Conservation (phyloP, 2,329 filamentous ascomycete species). For the Dothistroma septosporum region DNA sequence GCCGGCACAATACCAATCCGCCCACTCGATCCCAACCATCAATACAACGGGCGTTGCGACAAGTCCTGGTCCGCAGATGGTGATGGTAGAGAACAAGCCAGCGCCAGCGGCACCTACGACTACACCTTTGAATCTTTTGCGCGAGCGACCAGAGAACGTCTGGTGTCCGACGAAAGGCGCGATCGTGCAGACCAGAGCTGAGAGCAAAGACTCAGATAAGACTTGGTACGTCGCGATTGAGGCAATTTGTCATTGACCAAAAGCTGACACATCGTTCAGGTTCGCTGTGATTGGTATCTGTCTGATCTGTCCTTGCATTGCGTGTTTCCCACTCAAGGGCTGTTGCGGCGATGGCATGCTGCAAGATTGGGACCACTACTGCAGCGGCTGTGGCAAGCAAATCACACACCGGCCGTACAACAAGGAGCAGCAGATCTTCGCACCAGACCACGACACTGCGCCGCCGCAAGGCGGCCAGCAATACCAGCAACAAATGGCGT, state of each 20-base stretch:
- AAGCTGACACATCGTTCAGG: not conserved
- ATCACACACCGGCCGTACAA: slow-evolving; percentile 14
- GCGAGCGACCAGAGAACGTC: slow-evolving; percentile 8
- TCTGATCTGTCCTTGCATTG: slow-evolving; percentile 11
- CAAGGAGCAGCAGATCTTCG: slow-evolving; percentile 9
- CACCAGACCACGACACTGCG: slow-evolving; percentile 6
- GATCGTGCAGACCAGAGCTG: slow-evolving; percentile 7
- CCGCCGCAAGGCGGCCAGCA: not conserved
- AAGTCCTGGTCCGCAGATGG: slow-evolving; percentile 8
- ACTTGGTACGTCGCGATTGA: slow-evolving; percentile 5
- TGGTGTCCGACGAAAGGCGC: slow-evolving; percentile 7
- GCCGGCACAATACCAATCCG: slow-evolving; percentile 4
- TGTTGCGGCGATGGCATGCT: slow-evolving; percentile 14
- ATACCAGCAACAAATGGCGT: not conserved
- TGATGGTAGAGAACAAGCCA: slow-evolving; percentile 10
- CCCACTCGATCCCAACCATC: slow-evolving; percentile 5
- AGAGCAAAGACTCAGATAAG: slow-evolving; percentile 15
- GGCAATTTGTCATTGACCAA: not conserved
- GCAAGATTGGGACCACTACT: slow-evolving; percentile 16
- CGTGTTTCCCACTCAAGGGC: slow-evolving; percentile 12
- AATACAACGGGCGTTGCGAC: not conserved
- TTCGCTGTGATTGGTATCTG: slow-evolving; percentile 7
- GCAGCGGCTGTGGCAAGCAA: slow-evolving; percentile 15
- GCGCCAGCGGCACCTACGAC: slow-evolving; percentile 5
- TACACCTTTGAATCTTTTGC: slow-evolving; percentile 7